phyloP scores from a whole-genome alignment of 2,329 filamentous ascomycete species.

The Saccharata proteae region DNA sequence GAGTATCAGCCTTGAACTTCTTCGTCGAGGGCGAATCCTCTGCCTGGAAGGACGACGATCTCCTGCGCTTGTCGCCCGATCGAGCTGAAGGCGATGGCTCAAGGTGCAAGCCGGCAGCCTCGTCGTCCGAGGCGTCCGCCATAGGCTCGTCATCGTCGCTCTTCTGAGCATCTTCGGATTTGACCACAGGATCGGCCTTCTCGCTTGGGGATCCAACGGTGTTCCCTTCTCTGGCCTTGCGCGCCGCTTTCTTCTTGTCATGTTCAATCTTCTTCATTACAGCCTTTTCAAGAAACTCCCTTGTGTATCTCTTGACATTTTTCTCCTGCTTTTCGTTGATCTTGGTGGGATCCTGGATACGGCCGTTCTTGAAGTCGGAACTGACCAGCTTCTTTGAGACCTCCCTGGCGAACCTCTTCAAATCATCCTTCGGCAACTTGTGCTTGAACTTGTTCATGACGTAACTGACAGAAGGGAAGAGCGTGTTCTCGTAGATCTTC shows the following conservation, averaged over 20 bases:
- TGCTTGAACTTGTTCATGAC: conserved; percentile 79
- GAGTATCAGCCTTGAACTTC: conserved; percentile 21
- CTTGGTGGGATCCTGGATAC: conserved; percentile 70
- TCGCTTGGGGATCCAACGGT: too few species aligned
- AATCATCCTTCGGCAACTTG: conserved; percentile 70
- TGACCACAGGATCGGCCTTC: conserved; percentile 1
- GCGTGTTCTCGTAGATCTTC: conserved; percentile 90
- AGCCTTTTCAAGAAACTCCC: conserved; percentile 78
- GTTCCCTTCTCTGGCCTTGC: conserved; percentile 11
- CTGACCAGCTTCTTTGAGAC: conserved; percentile 72
- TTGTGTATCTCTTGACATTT: conserved; percentile 72
- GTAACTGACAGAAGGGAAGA: conserved; percentile 74
- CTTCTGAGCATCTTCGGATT: conserved; percentile 13
- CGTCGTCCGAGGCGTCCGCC: conserved; percentile 13
- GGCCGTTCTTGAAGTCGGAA: conserved; percentile 80
- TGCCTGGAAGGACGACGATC: conserved; percentile 14
- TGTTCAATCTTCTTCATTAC: conserved; percentile 61
- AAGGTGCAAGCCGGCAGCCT: conserved; percentile 16
- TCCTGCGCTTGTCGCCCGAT: conserved; percentile 24
- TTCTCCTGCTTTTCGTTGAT: conserved; percentile 68
- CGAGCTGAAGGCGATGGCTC: conserved; percentile 15
- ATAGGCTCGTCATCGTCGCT: conserved; percentile 14
- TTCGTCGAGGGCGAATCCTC: conserved; percentile 18
- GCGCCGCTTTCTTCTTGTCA: conserved; percentile 48
- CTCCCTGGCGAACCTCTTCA: conserved; percentile 54